These are phyloP conservation scores for Nicotiana rustica DNA, from an alignment of 305 asterid species.

Conservation along the genomic window DNA sequence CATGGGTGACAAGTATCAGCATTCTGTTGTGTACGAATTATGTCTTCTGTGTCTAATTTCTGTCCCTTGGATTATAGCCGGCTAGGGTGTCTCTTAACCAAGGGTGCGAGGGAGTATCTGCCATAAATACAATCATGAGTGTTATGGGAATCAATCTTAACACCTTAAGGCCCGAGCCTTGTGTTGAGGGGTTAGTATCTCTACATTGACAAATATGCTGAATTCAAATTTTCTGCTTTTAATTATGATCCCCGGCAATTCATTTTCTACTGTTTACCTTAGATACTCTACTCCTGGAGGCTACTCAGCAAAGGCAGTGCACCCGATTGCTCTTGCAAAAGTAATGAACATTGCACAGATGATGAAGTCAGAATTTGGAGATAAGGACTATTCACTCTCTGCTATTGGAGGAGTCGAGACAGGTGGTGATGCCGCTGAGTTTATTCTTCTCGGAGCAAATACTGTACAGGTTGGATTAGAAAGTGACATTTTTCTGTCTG, in stretches of 20 bases:
- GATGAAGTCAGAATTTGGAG: slow-evolving; percentile 78
- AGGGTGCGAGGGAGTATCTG: slow-evolving; percentile 96
- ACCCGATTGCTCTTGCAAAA: slow-evolving; percentile 97
- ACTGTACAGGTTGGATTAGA: slow-evolving; percentile 84
- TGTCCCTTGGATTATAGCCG: slow-evolving; percentile 54
- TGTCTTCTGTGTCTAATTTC: slow-evolving; percentile 22
- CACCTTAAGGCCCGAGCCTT: slow-evolving; percentile 92
- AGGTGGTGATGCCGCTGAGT: slow-evolving; percentile 95
- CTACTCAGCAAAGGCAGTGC: slow-evolving; percentile 93
- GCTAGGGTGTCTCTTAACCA: slow-evolving; percentile 78
- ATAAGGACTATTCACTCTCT: slow-evolving; percentile 71
- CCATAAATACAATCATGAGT: slow-evolving; percentile 96
- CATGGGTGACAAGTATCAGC: slow-evolving; percentile 1
- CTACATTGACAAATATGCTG: not conserved
- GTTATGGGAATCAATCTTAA: slow-evolving; percentile 96
- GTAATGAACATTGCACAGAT: slow-evolving; percentile 91
- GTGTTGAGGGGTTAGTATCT: slow-evolving; percentile 87
- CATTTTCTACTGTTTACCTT: slow-evolving; percentile 18
- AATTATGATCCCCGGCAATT: not conserved
- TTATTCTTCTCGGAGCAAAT: slow-evolving; percentile 93
- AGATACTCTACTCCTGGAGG: slow-evolving; percentile 98
- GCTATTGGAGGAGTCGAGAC: slow-evolving; percentile 97
- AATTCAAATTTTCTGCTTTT: slow-evolving; percentile 7
- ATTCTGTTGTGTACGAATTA: not conserved
- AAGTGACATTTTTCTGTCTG: not conserved